Conservation (phyloP, 1,284 basidiomycete species). For the Sparassis latifolia region DNA sequence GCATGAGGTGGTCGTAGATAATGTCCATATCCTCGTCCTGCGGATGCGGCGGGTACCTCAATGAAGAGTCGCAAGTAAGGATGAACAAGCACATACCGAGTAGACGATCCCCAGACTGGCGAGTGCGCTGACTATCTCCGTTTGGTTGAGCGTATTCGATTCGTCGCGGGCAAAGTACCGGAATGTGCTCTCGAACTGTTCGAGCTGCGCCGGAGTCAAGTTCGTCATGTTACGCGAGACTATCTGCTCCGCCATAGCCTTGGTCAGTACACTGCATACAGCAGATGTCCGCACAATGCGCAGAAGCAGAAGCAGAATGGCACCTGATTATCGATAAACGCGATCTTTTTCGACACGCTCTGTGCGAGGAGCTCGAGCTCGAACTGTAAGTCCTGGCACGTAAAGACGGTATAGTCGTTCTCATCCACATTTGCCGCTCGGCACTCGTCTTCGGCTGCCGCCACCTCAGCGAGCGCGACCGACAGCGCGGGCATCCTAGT, state of each 20-base stretch:
- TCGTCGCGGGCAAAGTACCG: constrained; percentile 95
- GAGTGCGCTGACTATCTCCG: constrained; percentile 89
- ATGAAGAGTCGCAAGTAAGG: background rate
- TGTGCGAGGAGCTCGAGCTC: constrained; percentile 83
- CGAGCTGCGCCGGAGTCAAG: constrained; percentile 90
- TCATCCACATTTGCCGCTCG: constrained; percentile 92
- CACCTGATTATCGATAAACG: constrained; percentile 96
- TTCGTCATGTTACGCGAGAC: constrained; percentile 90
- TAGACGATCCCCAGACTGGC: constrained; percentile 94
- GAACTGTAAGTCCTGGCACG: constrained; percentile 85
- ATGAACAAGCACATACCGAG: constrained; percentile 41
- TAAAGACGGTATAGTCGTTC: constrained; percentile 94
- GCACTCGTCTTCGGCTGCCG: constrained; percentile 70
- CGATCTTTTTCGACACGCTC: constrained; percentile 84
- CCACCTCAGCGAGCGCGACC: constrained; percentile 49
- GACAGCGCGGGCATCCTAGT: constrained; percentile 57
- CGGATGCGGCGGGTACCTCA: background rate
- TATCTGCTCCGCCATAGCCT: constrained; percentile 35
- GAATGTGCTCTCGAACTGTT: constrained; percentile 97
- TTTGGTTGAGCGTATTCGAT: constrained; percentile 78
- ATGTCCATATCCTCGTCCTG: constrained; percentile 84
- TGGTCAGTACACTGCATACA: background rate
- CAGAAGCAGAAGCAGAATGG: constrained; percentile 6
- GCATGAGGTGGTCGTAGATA: constrained; percentile 80
- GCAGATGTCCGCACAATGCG: background rate